phyloP scores from a whole-genome alignment of 2,329 filamentous ascomycete species.

The Clarireedia hainanense region DNA sequence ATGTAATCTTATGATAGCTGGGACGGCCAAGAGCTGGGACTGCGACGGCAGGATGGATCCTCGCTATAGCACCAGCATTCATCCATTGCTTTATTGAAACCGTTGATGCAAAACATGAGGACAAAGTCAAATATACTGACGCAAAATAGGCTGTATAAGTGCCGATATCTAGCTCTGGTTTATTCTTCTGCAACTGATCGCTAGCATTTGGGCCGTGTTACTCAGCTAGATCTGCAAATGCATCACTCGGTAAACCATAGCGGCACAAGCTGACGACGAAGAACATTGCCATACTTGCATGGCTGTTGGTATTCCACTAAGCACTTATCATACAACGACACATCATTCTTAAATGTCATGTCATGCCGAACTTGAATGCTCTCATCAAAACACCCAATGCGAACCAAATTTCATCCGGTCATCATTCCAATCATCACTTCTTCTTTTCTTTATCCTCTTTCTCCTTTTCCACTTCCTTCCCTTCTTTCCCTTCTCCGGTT shows the following conservation, averaged over 20 bases:
- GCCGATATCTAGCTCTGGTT: no score
- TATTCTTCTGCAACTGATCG: no score
- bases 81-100: no score
- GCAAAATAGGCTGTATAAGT: no score
- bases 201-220: no score
- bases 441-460: constrained; percentile 49
- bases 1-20: no score
- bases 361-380: constrained; percentile 14
- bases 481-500: constrained; percentile 41
- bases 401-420: constrained; percentile 17
- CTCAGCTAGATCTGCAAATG: not conserved
- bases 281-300: constrained; percentile 1
- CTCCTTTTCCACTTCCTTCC: constrained; percentile 41
- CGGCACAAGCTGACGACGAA: no score
- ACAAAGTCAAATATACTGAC: no score
- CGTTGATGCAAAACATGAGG: no score
- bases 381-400: constrained; percentile 19
- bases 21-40: no score
- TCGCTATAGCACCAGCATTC: no score
- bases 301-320: constrained; percentile 18
- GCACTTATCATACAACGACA: constrained; percentile 30
- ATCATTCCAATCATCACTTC: constrained; percentile 26
- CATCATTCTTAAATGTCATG: constrained; percentile 20
- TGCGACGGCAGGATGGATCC: not conserved
- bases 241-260: no score